Percentiles rank a stretch among this genome's conserved stretches.
Conservation (phyloP, 805 yeast species). For the Kazachstania viticola region DNA sequence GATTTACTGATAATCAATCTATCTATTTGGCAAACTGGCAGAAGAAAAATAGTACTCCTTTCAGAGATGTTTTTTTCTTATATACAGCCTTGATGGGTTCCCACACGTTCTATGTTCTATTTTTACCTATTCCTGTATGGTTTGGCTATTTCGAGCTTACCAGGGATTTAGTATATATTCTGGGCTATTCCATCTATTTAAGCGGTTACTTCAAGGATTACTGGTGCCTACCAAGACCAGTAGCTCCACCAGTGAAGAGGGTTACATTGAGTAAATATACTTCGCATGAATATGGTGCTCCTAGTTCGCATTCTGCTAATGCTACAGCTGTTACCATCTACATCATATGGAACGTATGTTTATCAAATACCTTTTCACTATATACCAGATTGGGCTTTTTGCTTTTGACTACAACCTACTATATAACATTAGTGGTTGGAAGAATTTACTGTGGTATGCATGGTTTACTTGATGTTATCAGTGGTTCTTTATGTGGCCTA, state of each 20-base stretch:
- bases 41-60: slow-evolving; percentile 33
- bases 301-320: slow-evolving; percentile 86
- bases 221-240: slow-evolving; percentile 84
- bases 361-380: slow-evolving; percentile 1
- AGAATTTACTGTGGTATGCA: slow-evolving; percentile 97
- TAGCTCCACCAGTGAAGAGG: slow-evolving; percentile 83
- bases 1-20: slow-evolving; percentile 57
- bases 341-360: slow-evolving; percentile 22
- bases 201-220: slow-evolving; percentile 76
- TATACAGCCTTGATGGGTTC: slow-evolving; percentile 85
- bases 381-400: slow-evolving; percentile 5
- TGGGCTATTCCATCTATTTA: slow-evolving; percentile 46
- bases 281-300: slow-evolving; percentile 89
- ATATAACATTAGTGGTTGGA: slow-evolving; percentile 59
- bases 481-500: slow-evolving; percentile 58
- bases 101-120: slow-evolving; percentile 84
- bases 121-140: slow-evolving; percentile 84
- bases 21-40: slow-evolving; percentile 48
- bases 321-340: slow-evolving; percentile 73
- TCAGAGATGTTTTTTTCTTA: slow-evolving; percentile 67
- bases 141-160: slow-evolving; percentile 49
- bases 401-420: slow-evolving; percentile 34
- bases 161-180: slow-evolving; percentile 61
- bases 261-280: slow-evolving; percentile 85
- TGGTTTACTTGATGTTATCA: slow-evolving; percentile 66